These are phyloP conservation scores for Plasmodium malariae DNA, from an alignment of 169 alveolate genomes.

Conservation along the genomic window DNA sequence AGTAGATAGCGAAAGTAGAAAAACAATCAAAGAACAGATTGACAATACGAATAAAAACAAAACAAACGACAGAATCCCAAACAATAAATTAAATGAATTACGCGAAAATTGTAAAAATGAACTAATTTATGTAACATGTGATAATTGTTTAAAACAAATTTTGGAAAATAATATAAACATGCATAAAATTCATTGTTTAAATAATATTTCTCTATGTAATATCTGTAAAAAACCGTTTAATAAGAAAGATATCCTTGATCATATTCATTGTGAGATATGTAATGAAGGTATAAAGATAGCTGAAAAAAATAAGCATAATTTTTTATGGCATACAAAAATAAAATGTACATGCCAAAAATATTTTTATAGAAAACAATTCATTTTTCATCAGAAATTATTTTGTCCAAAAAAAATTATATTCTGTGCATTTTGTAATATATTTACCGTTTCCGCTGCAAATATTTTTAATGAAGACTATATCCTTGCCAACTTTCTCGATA, in stretches of 20 bases:
- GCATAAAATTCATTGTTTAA: constrained; percentile 60
- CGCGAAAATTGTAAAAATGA: not conserved
- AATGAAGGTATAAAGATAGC: constrained; percentile 37
- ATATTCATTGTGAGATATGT: constrained; percentile 63
- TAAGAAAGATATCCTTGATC: constrained; percentile 29
- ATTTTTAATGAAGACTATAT: constrained; percentile 54
- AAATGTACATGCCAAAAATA: constrained; percentile 53
- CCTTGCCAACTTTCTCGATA: constrained; percentile 47
- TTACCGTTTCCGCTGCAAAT: constrained; percentile 18
- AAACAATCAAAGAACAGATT: not conserved
- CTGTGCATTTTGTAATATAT: constrained; percentile 46
- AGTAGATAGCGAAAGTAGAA: not conserved
- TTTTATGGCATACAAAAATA: constrained; percentile 61
- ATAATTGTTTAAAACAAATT: constrained; percentile 58
- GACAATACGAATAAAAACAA: not conserved
- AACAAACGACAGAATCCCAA: not conserved
- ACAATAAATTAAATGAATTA: not conserved
- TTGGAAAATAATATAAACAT: constrained; percentile 28
- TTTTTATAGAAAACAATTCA: constrained; percentile 58
- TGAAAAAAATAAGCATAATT: constrained; percentile 32
- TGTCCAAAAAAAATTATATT: constrained; percentile 62
- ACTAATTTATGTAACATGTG: constrained; percentile 12
- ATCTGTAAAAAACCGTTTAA: constrained; percentile 37
- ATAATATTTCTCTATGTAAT: constrained; percentile 50
- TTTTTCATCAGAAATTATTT: constrained; percentile 65